Evolutionary conservation across 441 rosid species (phyloP), one percentile per base, ranked within the genome.

Genomic region (Gossypium schwendimanii): DNA sequence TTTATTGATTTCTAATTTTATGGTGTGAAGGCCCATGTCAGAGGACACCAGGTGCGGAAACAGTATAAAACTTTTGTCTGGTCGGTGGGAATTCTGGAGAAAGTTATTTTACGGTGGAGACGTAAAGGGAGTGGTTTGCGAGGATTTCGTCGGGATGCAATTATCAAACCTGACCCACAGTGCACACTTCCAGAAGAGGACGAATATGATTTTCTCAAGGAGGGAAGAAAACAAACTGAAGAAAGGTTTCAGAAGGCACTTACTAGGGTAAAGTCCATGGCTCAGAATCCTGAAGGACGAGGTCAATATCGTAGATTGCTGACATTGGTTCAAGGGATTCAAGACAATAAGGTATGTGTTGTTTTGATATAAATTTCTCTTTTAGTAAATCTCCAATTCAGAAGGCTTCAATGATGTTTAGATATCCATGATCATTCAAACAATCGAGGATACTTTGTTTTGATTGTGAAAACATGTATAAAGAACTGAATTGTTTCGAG

Each of bases 31-130:
- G 98, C 99, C 72, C 95, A 90, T 83, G 87, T 95, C 44, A 86
- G 98, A 81, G 99, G 98, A 54, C 95, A 90, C 85, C 98, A 95
- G 80, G 96, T 84, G 17, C 84, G 98, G 81, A 95, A 91, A 79
- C 87, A 90, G 53, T 84, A 84, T 77, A 84, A 82, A 80, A 81
- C 92, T 66, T 77, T 95, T 41, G 70, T 84, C 45, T 95, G 98
- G 99, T 95, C 97, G 0, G 98, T 95, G 36, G 97, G 98, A 78
- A 81, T 95, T 63, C 78, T 95, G 65, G 99, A 91, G 83, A 95
- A 95, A 86, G 88, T 90, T 63, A 91, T 95, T 72, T 73, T 95
- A 79, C 95, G 99, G 3, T 95, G 99, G 98, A 90, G 97, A 81
- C 93, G 97, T 55, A 95, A 86, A 78, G 89, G 99, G 70, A 93